Evolutionary conservation across 495 filamentous ascomycete genomes (phyloP), one percentile per base, ranked within the genome.

Genomic region (Cercophora scortea): DNA sequence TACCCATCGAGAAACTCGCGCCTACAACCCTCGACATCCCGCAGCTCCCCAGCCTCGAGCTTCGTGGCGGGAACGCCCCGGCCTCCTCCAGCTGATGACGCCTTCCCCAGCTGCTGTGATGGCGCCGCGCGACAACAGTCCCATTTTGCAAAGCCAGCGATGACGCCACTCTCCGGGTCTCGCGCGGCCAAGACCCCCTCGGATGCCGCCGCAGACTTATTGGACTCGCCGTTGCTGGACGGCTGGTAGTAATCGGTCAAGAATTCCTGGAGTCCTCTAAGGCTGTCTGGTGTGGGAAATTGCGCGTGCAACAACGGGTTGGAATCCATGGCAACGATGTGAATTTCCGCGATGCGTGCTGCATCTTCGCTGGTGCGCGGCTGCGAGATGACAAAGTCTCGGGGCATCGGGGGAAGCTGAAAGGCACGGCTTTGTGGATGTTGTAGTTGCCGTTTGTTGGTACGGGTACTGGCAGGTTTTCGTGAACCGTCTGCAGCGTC

Each of bases 91-190:
- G 25, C 25, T 25, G 25, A 2, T 25, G 25, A 2, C 25, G 5
- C 25, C 5, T 25, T 25, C 25, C 25, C 25, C 25, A 5, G 25
- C 25, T 25, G 25, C 25, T 25, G 25, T 25, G 25, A 25, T 25
- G 25, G 25, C 25, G 25, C 5, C 25, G 25, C 5, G 5, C 36
- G 13, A 7, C 36, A 38, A 38, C 36, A 8, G 8, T 38, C 60
- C 71, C 71, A 76, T 56, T 66, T 72, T 0, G 60, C 65, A 51
- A 75, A 74, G 19, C 66, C 64, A 8, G 63, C 61, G 18, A 72
- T 59, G 17, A 53, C 34, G 17, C 51, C 58, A 13, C 57, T 50
- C 32, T 49, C 55, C 3, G 42, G 19, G 25, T 71, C 68, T 33
- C 54, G 57, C 0, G 64, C 66, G 1, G 73, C 63, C 41, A 76